Evolutionary conservation across 1,139 yeast species (phyloP), one percentile per base, ranked within the genome.

Genomic region (Yamadazyma spencermartinsiae): DNA sequence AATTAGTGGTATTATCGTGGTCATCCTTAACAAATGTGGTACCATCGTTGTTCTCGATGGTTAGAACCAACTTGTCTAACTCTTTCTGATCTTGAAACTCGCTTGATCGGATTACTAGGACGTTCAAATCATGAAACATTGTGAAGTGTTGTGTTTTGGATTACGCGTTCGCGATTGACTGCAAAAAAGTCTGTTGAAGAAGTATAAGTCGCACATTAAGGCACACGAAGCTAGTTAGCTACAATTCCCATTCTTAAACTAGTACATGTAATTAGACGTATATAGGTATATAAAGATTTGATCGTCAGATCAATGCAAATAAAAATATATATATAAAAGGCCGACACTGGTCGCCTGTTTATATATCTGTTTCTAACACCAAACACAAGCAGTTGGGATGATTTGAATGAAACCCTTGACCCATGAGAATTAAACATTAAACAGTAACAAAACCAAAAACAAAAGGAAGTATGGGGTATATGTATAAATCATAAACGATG

Each of bases 81-180:
- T 58, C 59, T 3, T 54, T 54, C 1, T 48, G 43, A 8, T 53
- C 47, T 1, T 34, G 42, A 32, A 67, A 54, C 6, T 54, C 53
- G 0, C 49, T 50, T 1, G 76, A 67, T 33, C 62, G 61, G 15
- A 79, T 52, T 0, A 79, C 52, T 31, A 77, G 61, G 9, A 46
- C 38, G 18, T 29, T 31, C n/a, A 38, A 33, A 19, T 42, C 46
- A 27, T 43, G 41, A 39, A 49, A 49, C 51, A 47, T 48, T 5
- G 23, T 7, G 7, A 7, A 10, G 7, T 20, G n/a, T 23, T 6
- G 26, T 23, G 26, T 23, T 23, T 23, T 23, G 8, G 12, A 7
- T 8, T 11, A 11, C 26, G 26, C 12, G 26, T 23, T 20, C 9
- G 9, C 10, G 23, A 20, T 20, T 20, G 23, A 20, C 10, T 10